Evolutionary conservation across 306 rosid genomes (phyloP).

Genomic region (Begonia loranthoides): DNA sequence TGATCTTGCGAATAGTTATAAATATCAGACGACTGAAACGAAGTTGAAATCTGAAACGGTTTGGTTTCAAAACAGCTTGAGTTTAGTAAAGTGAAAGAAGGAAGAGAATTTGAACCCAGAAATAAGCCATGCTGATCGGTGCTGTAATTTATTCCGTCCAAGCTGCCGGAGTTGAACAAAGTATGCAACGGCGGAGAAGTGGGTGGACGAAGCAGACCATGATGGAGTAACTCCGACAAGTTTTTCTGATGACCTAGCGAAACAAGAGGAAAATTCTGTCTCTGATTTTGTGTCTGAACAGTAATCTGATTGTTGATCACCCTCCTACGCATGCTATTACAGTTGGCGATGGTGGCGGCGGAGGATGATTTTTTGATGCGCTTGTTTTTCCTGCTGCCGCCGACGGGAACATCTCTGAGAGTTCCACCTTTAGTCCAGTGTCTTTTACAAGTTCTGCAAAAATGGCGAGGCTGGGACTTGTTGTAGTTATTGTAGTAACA

Average conservation of each 20-base stretch:
- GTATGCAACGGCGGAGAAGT: no score
- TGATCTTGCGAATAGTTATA: conserved; percentile 28
- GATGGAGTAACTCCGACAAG: no score
- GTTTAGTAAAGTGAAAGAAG: conserved; percentile 33
- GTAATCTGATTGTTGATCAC: neutral
- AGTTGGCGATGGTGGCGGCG: neutral
- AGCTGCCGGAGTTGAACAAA: no score
- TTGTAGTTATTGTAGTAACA: conserved; percentile 98
- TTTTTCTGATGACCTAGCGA: conserved; percentile 6
- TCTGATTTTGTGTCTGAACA: neutral
- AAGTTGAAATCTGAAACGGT: conserved; percentile 12
- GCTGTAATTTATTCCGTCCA: conserved; percentile 13
- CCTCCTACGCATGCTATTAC: conserved; percentile 5
- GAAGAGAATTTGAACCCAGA: conserved; percentile 18
- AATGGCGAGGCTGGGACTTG: conserved; percentile 87
- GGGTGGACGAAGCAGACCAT: no score
- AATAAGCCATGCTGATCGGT: conserved; percentile 2
- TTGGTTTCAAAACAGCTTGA: conserved; percentile 40
- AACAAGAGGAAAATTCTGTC: conserved; percentile 3
- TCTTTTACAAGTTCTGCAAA: conserved; percentile 84
- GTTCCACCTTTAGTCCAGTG: conserved; percentile 99
- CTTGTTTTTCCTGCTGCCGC: conserved; percentile 79
- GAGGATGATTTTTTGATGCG: conserved; percentile 25
- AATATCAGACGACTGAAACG: conserved; percentile 17
- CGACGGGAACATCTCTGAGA: conserved; percentile 84